Evolutionary conservation across 2,329 filamentous ascomycete species (phyloP), one percentile per base, ranked within the genome.

Genomic region (Cucurbitaria berberidis): DNA sequence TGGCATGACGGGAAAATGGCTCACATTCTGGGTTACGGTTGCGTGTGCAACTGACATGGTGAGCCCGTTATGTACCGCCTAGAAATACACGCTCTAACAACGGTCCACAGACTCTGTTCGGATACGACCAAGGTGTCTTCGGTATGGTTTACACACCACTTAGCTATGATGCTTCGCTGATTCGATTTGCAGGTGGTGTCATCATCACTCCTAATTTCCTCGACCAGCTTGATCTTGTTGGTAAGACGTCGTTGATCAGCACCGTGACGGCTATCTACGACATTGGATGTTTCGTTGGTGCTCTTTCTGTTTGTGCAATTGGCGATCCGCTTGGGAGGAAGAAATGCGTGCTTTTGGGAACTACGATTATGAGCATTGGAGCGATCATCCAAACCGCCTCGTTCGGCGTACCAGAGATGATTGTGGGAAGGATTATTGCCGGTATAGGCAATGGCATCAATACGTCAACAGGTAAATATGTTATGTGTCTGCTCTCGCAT

Each of bases 281-380:
- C 57, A 76, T 86, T 27, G 84, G 84, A 8, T 86, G 84, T 64
- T 86, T 86, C 67, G 71, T 86, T 38, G 85, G 84, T 15, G 83
- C 78, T 1, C 71, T 83, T 26, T 60, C 78, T 2, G 77, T 64
- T 13, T 79, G n/a, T 47, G 64, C 74, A 13, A 64, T 80, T 22
- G 81, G 81, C 18, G 81, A 84, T 36, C 66, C 59, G 2, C 68
- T 82, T 1, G 81, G 82, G 3, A 70, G 82, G 22, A 80, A 80
- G 53, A 79, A 77, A 48, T 77, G 74, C 21, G 74, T 83, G 40
- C 63, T 83, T 40, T 56, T 80, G 1, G 81, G 80, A 5, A 80
- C 79, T 0, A 76, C 74, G 0, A 77, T 82, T 51, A 81, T 83
- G 77, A 70, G 69, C 18, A 66, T 80, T 41, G 80, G 80, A 2